Percentiles rank a stretch among this genome's conserved stretches.
Conservation (phyloP, 768 basidiomycete species). For the Suillus cothurnatus region DNA sequence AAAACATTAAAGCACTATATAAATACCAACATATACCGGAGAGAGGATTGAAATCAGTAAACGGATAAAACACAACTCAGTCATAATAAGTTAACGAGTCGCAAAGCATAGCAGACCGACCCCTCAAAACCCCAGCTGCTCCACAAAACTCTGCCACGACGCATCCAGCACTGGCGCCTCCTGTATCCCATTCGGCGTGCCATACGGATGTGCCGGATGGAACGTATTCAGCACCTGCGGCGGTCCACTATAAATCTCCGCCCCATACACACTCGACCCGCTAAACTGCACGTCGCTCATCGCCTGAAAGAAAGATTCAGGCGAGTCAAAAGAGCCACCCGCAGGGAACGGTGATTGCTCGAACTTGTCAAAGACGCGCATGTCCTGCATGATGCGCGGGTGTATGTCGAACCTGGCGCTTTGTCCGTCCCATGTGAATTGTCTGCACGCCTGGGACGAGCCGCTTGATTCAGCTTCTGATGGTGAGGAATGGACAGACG, state of each 20-base stretch:
- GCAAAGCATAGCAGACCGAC: background rate
- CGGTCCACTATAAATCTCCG: conserved; percentile 16
- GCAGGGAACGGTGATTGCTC: conserved; percentile 22
- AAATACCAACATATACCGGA: background rate
- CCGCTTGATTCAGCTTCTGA: conserved; percentile 16
- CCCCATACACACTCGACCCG: conserved; percentile 19
- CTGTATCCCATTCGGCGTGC: conserved; percentile 9
- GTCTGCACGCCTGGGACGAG: conserved; percentile 12
- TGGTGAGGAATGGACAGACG: conserved; percentile 16
- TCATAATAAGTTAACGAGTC: background rate
- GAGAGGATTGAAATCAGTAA: background rate
- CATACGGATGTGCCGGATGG: conserved; percentile 18
- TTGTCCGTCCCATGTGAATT: conserved; percentile 8
- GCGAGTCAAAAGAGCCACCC: conserved; percentile 30
- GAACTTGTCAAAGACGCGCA: conserved; percentile 45
- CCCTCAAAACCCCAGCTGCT: conserved; percentile 60
- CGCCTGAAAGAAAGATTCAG: conserved; percentile 29
- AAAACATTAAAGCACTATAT: background rate
- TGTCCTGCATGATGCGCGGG: conserved; percentile 51
- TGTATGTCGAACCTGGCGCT: conserved; percentile 21
- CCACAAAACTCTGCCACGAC: conserved; percentile 68
- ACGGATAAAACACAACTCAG: background rate
- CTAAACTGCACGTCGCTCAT: conserved; percentile 35
- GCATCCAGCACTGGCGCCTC: conserved; percentile 51
- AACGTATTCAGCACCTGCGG: conserved; percentile 20